Evolutionary conservation across 352 stramenopile species (phyloP).

Genomic region (Pythium brachiatum): DNA sequence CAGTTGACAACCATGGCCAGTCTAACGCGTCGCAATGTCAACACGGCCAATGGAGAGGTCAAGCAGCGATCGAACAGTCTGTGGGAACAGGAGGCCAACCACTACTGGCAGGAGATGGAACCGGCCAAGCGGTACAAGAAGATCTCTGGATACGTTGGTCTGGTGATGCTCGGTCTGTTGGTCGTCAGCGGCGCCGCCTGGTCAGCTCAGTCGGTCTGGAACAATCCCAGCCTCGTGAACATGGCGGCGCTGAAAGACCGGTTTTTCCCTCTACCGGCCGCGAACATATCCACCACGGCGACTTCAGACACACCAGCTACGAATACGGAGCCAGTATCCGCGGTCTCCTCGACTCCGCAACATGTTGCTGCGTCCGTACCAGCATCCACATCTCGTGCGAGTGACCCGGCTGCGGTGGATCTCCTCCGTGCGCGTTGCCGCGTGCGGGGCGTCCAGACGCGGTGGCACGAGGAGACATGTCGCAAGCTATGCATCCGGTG

Average conservation of each 20-base stretch:
- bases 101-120: conserved; percentile 81
- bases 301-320: background rate
- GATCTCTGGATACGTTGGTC: conserved; percentile 29
- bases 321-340: background rate
- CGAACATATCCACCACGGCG: conserved; percentile 3
- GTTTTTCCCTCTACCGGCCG: conserved; percentile 8
- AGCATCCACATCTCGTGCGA: background rate
- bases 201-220: conserved; percentile 12
- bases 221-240: conserved; percentile 2
- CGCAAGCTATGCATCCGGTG: conserved; percentile 58
- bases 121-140: conserved; percentile 38
- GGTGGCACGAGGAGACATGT: conserved; percentile 75
- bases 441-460: conserved; percentile 57
- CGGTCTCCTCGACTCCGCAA: conserved; percentile 2
- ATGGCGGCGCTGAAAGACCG: conserved; percentile 12
- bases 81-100: conserved; percentile 62
- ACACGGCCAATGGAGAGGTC: conserved; percentile 19
- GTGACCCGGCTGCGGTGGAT: conserved; percentile 33
- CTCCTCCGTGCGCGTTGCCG: conserved; percentile 53
- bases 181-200: conserved; percentile 22
- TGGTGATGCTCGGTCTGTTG: conserved; percentile 25
- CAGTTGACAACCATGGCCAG: conserved; percentile 17
- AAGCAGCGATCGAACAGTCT: conserved; percentile 45
- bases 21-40: conserved; percentile 47
- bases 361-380: background rate